These are phyloP conservation scores for Trichoderma koningiopsis DNA, from an alignment of 2,329 filamentous ascomycete species.

Conservation along the genomic window DNA sequence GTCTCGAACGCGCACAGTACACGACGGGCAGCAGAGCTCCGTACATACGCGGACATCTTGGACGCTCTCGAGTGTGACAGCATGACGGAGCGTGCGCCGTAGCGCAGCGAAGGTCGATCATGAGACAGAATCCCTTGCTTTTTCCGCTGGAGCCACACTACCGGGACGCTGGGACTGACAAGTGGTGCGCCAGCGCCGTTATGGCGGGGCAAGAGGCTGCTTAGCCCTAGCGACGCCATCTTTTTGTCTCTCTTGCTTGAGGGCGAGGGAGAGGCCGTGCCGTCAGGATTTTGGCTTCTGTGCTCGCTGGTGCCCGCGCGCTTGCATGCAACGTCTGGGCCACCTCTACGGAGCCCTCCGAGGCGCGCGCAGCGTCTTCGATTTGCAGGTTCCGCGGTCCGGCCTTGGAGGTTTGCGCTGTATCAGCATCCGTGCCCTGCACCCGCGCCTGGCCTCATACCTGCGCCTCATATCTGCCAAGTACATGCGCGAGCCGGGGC, in stretches of 20 bases:
- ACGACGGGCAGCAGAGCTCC: neutral
- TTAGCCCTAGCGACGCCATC: constrained; percentile 24
- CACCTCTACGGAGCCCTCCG: neutral
- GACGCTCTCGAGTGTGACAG: constrained; percentile 17
- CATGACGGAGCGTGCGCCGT: constrained; percentile 22
- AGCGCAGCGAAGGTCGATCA: constrained; percentile 25
- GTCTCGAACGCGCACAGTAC: constrained; percentile 13
- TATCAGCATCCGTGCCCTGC: neutral
- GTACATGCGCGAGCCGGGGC: constrained; percentile 5
- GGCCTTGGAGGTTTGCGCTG: neutral
- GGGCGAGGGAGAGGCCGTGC: neutral
- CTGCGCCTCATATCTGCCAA: neutral
- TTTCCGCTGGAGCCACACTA: constrained; percentile 25
- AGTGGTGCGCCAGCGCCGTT: constrained; percentile 26
- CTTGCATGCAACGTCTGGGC: constrained; percentile 4
- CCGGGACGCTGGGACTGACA: constrained; percentile 25
- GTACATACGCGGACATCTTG: constrained; percentile 18
- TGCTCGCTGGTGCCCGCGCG: constrained; percentile 20
- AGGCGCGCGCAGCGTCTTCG: neutral
- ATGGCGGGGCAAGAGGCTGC: constrained; percentile 25
- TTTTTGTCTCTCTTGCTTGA: neutral
- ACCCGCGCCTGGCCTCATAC: neutral
- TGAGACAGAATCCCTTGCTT: constrained; percentile 27
- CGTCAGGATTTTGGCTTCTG: constrained; percentile 19
- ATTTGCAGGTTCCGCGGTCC: neutral